Percentiles rank a stretch among this genome's conserved stretches.
phyloP scores from a whole-genome alignment of 2,329 filamentous ascomycete species.

The Diaporthe caulivora region DNA sequence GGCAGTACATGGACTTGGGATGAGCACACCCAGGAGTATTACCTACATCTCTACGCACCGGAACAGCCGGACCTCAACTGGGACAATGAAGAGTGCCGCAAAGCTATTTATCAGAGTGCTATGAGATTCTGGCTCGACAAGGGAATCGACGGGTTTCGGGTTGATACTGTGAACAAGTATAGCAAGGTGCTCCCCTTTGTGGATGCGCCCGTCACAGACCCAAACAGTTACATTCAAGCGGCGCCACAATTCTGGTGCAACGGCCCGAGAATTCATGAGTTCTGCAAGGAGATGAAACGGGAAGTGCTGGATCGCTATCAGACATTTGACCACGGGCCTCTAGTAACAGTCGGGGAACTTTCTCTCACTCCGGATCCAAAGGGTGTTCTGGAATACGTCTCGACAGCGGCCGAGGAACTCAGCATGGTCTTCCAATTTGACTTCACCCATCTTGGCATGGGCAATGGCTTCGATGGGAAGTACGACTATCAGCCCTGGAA shows the following conservation, averaged over 20 bases:
- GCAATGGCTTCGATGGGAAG: slow-evolving; percentile 59
- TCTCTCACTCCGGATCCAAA: slow-evolving; percentile 65
- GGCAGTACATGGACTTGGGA: slow-evolving; percentile 66
- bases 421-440: slow-evolving; percentile 62
- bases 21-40: slow-evolving; percentile 64
- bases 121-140: slow-evolving; percentile 82
- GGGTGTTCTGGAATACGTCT: slow-evolving; percentile 68
- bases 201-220: slow-evolving; percentile 61
- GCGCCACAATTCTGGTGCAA: slow-evolving; percentile 67
- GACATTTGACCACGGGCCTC: slow-evolving; percentile 46
- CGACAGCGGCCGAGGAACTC: slow-evolving; percentile 63
- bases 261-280: slow-evolving; percentile 73
- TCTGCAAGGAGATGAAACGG: slow-evolving; percentile 68
- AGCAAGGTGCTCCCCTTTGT: slow-evolving; percentile 70
- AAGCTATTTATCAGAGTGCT: slow-evolving; percentile 74
- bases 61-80: slow-evolving; percentile 85
- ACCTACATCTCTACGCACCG: slow-evolving; percentile 72
- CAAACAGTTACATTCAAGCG: slow-evolving; percentile 53
- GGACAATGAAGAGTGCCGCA: slow-evolving; percentile 75
- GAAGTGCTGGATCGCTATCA: slow-evolving; percentile 66
- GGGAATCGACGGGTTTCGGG: slow-evolving; percentile 74
- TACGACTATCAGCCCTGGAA: slow-evolving; percentile 64
- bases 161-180: slow-evolving; percentile 78
- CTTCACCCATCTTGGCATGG: slow-evolving; percentile 57
- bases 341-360: slow-evolving; percentile 73